phyloP scores from a whole-genome alignment of 73 alveolate genomes.

The Uronychia binucleata region DNA sequence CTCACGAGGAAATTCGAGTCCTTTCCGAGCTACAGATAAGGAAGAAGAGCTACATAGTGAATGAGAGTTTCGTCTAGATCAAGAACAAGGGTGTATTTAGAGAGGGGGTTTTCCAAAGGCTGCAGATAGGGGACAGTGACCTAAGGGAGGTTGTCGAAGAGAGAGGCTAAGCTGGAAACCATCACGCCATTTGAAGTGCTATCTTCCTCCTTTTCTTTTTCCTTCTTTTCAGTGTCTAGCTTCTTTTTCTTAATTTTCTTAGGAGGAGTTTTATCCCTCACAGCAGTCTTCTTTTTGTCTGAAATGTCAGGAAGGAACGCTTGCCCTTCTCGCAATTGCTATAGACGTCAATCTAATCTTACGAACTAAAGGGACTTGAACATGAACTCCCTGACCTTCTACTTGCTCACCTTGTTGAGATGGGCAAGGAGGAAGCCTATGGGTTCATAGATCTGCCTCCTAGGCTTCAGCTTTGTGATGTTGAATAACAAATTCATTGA shows the following conservation, averaged over 20 bases:
- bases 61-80: constrained; percentile 82
- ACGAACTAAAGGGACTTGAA: neutral
- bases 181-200: neutral
- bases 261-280: neutral
- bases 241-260: neutral
- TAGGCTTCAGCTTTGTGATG: neutral
- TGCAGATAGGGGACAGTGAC: constrained; percentile 24
- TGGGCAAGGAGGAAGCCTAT: neutral
- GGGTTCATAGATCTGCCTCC: neutral
- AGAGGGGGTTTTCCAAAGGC: neutral
- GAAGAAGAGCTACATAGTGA: constrained; percentile 57
- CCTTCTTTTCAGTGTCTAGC: neutral
- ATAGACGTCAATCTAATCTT: too few relatives aligned
- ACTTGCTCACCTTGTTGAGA: neutral
- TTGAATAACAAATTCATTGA: neutral
- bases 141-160: constrained; percentile 1
- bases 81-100: constrained; percentile 62
- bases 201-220: neutral
- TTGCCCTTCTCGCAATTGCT: neutral
- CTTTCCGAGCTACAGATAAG: constrained; percentile 49
- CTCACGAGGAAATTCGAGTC: constrained; percentile 31
- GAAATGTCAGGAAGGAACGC: neutral
- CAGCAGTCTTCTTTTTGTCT: neutral
- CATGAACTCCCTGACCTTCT: neutral
- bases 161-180: neutral